These are phyloP conservation scores for Mycena haematopus DNA, from an alignment of 768 basidiomycete species.

Conservation along the genomic window DNA sequence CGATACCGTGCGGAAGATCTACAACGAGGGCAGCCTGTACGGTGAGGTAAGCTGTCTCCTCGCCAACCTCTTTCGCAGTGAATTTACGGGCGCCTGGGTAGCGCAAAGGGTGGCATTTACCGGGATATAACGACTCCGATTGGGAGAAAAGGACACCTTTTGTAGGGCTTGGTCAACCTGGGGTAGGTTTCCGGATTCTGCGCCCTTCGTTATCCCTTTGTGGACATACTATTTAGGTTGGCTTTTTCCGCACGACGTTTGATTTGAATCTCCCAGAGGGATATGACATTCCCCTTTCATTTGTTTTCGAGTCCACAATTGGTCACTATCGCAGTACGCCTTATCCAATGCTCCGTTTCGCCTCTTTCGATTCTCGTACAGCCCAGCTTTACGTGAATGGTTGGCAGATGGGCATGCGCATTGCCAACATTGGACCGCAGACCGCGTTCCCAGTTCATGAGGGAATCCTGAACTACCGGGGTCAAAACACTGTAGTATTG, in stretches of 20 bases:
- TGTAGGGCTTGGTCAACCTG: conserved; percentile 50
- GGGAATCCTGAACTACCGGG: conserved; percentile 20
- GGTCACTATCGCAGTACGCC: conserved; percentile 50
- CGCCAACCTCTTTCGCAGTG: background rate
- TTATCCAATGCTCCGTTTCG: conserved; percentile 38
- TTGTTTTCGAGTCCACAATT: conserved; percentile 52
- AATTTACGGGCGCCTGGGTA: conserved; percentile 8
- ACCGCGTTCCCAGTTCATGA: conserved; percentile 30
- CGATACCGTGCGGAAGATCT: conserved; percentile 55
- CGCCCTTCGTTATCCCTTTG: background rate
- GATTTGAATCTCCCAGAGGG: conserved; percentile 49
- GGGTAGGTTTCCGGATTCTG: conserved; percentile 33
- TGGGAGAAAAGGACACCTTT: conserved; percentile 50
- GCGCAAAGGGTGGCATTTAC: conserved; percentile 56
- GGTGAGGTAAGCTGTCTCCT: conserved; percentile 41
- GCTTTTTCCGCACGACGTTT: conserved; percentile 65
- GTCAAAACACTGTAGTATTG: conserved; percentile 24
- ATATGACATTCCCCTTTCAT: conserved; percentile 57
- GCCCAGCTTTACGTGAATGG: conserved; percentile 60
- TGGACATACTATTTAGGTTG: conserved; percentile 35
- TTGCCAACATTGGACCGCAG: conserved; percentile 47
- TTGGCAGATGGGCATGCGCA: conserved; percentile 66
- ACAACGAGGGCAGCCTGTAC: conserved; percentile 56
- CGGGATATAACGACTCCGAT: conserved; percentile 55
- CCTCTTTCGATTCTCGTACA: background rate